These are phyloP conservation scores for Aaosphaeria pasadenensis DNA, from an alignment of 2,329 filamentous ascomycete genomes.

Conservation along the genomic window DNA sequence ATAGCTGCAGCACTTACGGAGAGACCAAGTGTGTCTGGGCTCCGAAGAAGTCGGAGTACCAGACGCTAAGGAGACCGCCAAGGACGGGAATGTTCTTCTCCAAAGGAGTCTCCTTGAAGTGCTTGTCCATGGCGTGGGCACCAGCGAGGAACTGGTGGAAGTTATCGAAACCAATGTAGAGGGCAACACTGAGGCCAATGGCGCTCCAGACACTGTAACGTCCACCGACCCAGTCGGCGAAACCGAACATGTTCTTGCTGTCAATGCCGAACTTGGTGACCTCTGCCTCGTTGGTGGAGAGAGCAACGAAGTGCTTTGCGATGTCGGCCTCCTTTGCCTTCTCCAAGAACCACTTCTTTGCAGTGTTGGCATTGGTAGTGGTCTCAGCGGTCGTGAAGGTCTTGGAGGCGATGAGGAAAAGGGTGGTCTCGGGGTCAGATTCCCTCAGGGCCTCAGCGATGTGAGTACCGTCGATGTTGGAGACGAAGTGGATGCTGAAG, in stretches of 20 bases:
- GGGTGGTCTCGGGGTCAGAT: slow-evolving; percentile 95
- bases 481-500: slow-evolving; percentile 94
- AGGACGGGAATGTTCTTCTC: slow-evolving; percentile 94
- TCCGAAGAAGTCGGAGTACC: slow-evolving; percentile 99
- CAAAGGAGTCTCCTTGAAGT: slow-evolving; percentile 88
- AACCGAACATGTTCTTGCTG: slow-evolving; percentile 99
- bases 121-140: slow-evolving; percentile 96
- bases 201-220: slow-evolving; percentile 99
- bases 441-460: slow-evolving; percentile 86
- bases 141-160: slow-evolving; percentile 94
- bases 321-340: slow-evolving; percentile 75
- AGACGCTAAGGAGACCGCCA: slow-evolving; percentile 90
- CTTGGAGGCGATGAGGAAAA: slow-evolving; percentile 98
- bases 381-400: slow-evolving; percentile 99
- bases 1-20: slow-evolving; percentile 60
- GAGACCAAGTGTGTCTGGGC: slow-evolving; percentile 96
- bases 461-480: slow-evolving; percentile 99
- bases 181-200: slow-evolving; percentile 88
- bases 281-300: slow-evolving; percentile 92
- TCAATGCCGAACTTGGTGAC: slow-evolving; percentile 99
- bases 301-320: slow-evolving; percentile 97
- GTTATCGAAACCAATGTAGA: slow-evolving; percentile 97
- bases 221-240: slow-evolving; percentile 97
- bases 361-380: slow-evolving; percentile 92
- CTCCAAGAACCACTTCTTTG: slow-evolving; percentile 95